A percentile compares a stretch with the other conserved stretches of the same genome.
These are phyloP conservation scores for Epithemia pelagica DNA, from an alignment of 108 stramenopile species.

Conservation along the genomic window DNA sequence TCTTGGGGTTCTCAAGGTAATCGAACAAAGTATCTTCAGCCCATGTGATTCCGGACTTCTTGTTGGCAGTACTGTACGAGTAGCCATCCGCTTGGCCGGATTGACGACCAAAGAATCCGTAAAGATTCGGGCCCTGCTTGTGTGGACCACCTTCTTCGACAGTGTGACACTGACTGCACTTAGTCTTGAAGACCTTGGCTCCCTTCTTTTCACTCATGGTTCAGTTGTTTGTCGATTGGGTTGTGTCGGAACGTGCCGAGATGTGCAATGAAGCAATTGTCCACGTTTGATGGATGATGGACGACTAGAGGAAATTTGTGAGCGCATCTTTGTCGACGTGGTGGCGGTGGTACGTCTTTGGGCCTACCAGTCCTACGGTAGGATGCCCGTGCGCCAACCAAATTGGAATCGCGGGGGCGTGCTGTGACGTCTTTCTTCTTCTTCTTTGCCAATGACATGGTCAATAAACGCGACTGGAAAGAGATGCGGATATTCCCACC, in stretches of 20 bases:
- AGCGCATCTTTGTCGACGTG: no score
- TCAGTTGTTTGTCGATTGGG: slow-evolving; percentile 22
- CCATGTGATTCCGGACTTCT: slow-evolving; percentile 95
- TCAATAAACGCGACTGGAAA: no score
- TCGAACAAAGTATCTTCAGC: slow-evolving; percentile 94
- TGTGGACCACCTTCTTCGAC: slow-evolving; percentile 94
- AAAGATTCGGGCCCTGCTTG: slow-evolving; percentile 99
- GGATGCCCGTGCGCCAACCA: no score
- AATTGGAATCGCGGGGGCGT: no score
- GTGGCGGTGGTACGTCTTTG: no score
- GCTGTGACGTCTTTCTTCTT: no score
- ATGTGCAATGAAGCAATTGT: no score
- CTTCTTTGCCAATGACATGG: no score
- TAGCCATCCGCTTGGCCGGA: slow-evolving; percentile 95
- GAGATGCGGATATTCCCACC: no score
- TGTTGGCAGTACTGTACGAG: slow-evolving; percentile 96
- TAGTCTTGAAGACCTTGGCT: slow-evolving; percentile 91
- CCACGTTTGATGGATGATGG: no score
- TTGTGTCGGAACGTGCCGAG: background rate
- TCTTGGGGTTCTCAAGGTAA: slow-evolving; percentile 97
- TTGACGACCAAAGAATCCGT: slow-evolving; percentile 98
- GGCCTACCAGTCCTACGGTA: no score
- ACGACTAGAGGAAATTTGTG: no score
- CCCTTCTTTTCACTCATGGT: slow-evolving; percentile 78
- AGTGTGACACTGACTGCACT: slow-evolving; percentile 99